A percentile compares a stretch with the other conserved stretches of the same genome.
Conservation (phyloP, 176 grass and related monocot species). For the Areca catechu region DNA sequence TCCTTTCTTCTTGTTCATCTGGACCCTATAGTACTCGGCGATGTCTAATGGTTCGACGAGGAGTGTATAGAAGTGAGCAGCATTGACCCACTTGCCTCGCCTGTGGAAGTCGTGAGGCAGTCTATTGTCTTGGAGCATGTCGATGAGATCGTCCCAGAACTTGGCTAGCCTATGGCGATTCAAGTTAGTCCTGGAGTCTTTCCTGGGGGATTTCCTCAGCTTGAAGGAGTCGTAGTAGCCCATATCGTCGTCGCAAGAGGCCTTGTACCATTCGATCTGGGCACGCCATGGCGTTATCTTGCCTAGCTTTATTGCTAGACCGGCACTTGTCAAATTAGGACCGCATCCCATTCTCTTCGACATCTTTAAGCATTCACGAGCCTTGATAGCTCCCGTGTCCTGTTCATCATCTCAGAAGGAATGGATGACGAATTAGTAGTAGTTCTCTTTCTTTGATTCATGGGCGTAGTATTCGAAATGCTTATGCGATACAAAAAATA, state of each 20-base stretch:
- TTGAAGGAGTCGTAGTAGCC: constrained; percentile 96
- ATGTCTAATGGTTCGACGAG: constrained; percentile 92
- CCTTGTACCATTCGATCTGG: constrained; percentile 95
- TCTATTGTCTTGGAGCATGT: constrained; percentile 68
- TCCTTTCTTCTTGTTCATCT: constrained; percentile 41
- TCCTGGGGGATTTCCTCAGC: constrained; percentile 38
- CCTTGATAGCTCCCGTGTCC: constrained; percentile 38
- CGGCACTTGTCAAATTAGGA: constrained; percentile 56
- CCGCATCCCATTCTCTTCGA: constrained; percentile 37
- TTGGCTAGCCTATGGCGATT: constrained; percentile 54
- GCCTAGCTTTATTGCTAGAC: constrained; percentile 50
- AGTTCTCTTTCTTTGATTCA: no score
- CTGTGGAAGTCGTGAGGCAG: constrained; percentile 75
- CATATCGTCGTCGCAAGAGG: constrained; percentile 44
- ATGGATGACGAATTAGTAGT: neutral
- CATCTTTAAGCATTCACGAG: constrained; percentile 49
- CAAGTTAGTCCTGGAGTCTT: constrained; percentile 42
- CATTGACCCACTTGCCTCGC: constrained; percentile 89
- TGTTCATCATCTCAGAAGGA: constrained; percentile 12
- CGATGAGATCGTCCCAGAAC: constrained; percentile 82
- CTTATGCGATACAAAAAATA: no score
- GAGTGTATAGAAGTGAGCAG: constrained; percentile 84
- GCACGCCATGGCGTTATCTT: constrained; percentile 71
- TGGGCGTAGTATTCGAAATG: no score
- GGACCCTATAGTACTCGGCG: constrained; percentile 59